phyloP scores from a whole-genome alignment of 352 stramenopile species.

The Phytophthora pseudosyringae region DNA sequence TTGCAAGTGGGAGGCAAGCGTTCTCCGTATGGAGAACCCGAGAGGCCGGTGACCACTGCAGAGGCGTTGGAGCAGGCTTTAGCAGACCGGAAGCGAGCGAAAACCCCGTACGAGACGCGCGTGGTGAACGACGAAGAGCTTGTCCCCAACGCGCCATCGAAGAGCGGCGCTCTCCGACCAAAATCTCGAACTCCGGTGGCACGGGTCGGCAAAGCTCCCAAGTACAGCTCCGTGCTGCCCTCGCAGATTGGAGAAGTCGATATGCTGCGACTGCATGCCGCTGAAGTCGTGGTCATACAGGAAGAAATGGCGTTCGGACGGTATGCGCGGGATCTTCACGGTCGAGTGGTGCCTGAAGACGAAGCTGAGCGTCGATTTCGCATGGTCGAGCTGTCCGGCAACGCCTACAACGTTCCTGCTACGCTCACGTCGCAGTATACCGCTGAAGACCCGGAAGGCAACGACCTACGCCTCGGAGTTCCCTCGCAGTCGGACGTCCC shows the following conservation, averaged over 20 bases:
- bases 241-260: slow-evolving; percentile 88
- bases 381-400: slow-evolving; percentile 68
- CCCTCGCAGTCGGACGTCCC: slow-evolving; percentile 15
- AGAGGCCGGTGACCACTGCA: slow-evolving; percentile 18
- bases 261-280: slow-evolving; percentile 78
- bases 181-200: slow-evolving; percentile 18
- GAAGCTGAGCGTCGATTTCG: slow-evolving; percentile 56
- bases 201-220: slow-evolving; percentile 12
- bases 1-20: slow-evolving; percentile 72
- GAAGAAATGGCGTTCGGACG: slow-evolving; percentile 74
- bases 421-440: slow-evolving; percentile 18
- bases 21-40: slow-evolving; percentile 4
- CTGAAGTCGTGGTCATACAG: slow-evolving; percentile 66
- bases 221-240: slow-evolving; percentile 41
- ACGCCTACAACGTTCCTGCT: slow-evolving; percentile 44
- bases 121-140: slow-evolving; percentile 89
- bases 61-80: slow-evolving; percentile 33
- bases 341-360: slow-evolving; percentile 67
- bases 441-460: slow-evolving; percentile 22
- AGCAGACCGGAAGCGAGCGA: slow-evolving; percentile 63
- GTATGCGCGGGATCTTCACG: slow-evolving; percentile 75
- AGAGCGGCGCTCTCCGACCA: slow-evolving; percentile 13
- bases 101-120: slow-evolving; percentile 85
- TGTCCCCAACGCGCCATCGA: slow-evolving; percentile 39
- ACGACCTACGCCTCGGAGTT: slow-evolving; percentile 8